These are phyloP conservation scores for Camellia oleifera DNA, from an alignment of 179 eudicot genomes.

Conservation along the genomic window DNA sequence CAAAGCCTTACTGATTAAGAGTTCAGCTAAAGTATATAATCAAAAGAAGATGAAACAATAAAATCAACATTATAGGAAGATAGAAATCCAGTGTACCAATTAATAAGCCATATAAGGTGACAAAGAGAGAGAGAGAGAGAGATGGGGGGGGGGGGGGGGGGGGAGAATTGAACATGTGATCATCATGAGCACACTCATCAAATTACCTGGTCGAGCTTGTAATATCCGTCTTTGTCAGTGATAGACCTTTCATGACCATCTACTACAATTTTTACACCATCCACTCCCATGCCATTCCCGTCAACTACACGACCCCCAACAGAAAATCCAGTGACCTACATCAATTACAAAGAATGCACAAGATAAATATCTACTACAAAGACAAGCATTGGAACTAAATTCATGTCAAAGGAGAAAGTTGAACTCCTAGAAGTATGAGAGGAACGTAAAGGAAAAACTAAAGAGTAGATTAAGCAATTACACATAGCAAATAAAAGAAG, in stretches of 20 bases:
- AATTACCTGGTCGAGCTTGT: conserved; percentile 96
- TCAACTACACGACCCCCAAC: conserved; percentile 96
- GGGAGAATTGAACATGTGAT: not conserved
- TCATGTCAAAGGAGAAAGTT: conserved; percentile 5
- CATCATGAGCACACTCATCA: not conserved
- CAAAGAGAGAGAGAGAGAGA: not conserved
- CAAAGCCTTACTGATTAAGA: not conserved
- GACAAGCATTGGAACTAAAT: conserved; percentile 5
- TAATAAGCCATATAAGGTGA: not conserved
- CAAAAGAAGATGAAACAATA: not conserved
- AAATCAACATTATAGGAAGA: not conserved
- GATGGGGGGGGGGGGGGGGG: not conserved
- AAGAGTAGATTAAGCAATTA: not conserved
- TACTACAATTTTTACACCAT: conserved; percentile 71
- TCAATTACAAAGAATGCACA: not conserved
- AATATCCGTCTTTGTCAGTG: conserved; percentile 86
- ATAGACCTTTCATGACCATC: conserved; percentile 83
- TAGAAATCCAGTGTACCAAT: not conserved
- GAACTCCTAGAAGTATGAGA: not conserved
- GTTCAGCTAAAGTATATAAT: not conserved
- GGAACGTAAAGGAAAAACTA: conserved; percentile 2
- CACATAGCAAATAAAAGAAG: not conserved
- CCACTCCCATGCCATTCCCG: conserved; percentile 81
- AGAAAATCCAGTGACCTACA: conserved; percentile 95
- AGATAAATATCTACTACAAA: not conserved